Evolutionary conservation across 164 flowering plant genomes (phyloP).

Genomic region (Vitis amurensis): DNA sequence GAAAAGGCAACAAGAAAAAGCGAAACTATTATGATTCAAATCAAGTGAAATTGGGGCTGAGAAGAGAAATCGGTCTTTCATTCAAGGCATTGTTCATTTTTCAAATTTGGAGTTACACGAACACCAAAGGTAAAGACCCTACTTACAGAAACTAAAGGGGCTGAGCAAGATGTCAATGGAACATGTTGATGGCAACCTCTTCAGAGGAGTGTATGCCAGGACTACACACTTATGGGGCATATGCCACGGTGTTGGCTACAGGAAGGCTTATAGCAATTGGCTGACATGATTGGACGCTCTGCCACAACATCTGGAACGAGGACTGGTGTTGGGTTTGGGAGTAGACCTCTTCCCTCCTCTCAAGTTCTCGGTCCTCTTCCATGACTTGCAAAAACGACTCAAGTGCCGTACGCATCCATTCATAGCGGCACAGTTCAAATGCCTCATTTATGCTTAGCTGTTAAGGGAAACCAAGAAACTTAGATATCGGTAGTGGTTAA

Average conservation of each 20-base stretch:
- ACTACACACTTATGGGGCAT: slow-evolving; percentile 17
- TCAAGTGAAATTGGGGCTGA: neutral
- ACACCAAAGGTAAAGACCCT: neutral
- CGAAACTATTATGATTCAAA: no score
- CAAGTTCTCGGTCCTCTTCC: slow-evolving; percentile 19
- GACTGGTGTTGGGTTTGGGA: slow-evolving; percentile 1
- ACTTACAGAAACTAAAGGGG: neutral
- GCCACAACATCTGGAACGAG: slow-evolving; percentile 19
- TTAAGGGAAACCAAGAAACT: neutral
- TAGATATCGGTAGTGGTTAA: neutral
- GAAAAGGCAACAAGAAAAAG: no score
- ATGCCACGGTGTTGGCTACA: slow-evolving; percentile 19
- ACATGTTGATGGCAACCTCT: slow-evolving; percentile 11
- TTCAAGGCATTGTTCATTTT: neutral
- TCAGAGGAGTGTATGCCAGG: slow-evolving; percentile 7
- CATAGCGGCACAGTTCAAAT: slow-evolving; percentile 61
- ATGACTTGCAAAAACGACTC: slow-evolving; percentile 33
- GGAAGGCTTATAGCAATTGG: slow-evolving; percentile 31
- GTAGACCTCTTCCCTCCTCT: slow-evolving; percentile 16
- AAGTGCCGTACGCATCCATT: slow-evolving; percentile 75
- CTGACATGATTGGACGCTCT: slow-evolving; percentile 25
- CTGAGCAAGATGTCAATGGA: neutral
- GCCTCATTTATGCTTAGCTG: slow-evolving; percentile 57
- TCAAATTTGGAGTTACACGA: neutral
- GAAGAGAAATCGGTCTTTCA: neutral